Evolutionary conservation across 495 filamentous ascomycete genomes (phyloP).

Genomic region (Neurospora cerealis): DNA sequence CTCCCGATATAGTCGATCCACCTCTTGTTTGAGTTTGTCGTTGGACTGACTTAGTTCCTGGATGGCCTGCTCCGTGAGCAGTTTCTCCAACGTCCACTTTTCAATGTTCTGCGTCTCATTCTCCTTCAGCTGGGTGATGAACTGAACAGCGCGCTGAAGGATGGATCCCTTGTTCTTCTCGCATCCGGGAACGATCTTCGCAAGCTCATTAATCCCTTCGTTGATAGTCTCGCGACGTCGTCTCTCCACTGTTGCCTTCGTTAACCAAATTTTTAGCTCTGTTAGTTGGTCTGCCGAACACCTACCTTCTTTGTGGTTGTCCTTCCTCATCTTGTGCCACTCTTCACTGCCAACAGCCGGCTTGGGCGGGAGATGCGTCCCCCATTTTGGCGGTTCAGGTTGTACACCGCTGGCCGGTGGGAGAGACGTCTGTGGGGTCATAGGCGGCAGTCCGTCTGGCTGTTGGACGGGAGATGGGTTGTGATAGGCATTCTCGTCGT

Average conservation of each 20-base stretch:
- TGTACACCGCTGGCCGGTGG: constrained; percentile 24
- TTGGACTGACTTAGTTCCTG: constrained; percentile 78
- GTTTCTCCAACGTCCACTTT: constrained; percentile 94
- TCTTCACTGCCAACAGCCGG: constrained; percentile 91
- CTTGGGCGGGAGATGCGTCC: constrained; percentile 39
- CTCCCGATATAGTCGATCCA: constrained; percentile 63
- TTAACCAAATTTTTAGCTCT: neutral
- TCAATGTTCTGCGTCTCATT: constrained; percentile 89
- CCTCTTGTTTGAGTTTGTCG: constrained; percentile 79
- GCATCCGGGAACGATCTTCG: constrained; percentile 94
- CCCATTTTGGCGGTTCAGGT: constrained; percentile 13
- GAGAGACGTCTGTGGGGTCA: constrained; percentile 27
- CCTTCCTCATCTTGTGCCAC: constrained; percentile 94
- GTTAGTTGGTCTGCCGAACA: neutral
- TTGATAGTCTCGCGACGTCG: constrained; percentile 98
- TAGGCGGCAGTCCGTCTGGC: constrained; percentile 39
- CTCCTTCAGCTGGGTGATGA: constrained; percentile 89
- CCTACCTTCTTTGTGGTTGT: constrained; percentile 98
- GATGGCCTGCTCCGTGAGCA: constrained; percentile 90
- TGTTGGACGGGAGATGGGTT: constrained; percentile 26
- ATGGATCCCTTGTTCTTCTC: constrained; percentile 99
- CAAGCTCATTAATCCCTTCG: constrained; percentile 96
- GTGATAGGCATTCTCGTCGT: constrained; percentile 23
- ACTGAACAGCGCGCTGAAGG: constrained; percentile 83
- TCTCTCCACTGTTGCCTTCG: constrained; percentile 63